Evolutionary conservation across 257 asterid species (phyloP).

Genomic region (Cruciata laevipes): DNA sequence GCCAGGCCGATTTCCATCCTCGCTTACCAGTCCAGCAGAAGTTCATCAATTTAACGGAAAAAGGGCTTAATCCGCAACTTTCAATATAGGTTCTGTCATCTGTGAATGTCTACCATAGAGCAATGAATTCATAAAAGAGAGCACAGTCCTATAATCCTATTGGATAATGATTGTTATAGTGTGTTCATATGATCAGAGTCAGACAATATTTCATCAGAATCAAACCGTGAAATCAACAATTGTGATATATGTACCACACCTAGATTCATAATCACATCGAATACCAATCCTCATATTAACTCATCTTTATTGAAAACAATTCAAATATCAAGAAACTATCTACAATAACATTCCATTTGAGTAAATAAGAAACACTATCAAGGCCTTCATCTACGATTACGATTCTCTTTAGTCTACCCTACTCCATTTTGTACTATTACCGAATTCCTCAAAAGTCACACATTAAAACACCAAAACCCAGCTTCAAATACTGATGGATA

Average conservation of each 20-base stretch:
- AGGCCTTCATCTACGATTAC: not conserved
- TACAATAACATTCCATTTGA: not conserved
- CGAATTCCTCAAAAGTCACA: not conserved
- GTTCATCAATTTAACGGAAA: conserved; percentile 3
- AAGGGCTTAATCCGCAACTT: conserved; percentile 1
- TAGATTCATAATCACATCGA: conserved; percentile 1
- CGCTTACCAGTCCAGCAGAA: conserved; percentile 8
- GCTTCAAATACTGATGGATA: not conserved
- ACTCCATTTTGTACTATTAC: not conserved
- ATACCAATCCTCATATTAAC: not conserved
- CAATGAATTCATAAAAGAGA: not conserved
- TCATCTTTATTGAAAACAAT: too few species aligned
- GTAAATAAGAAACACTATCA: not conserved
- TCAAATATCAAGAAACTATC: not conserved
- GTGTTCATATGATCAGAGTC: conserved; percentile 8
- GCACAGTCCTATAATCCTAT: not conserved
- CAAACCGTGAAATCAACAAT: not conserved
- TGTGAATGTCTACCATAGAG: not conserved
- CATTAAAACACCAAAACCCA: not conserved
- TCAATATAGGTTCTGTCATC: not conserved
- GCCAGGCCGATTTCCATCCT: conserved; percentile 1
- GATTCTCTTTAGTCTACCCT: not conserved
- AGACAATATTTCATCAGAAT: conserved; percentile 9
- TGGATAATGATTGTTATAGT: conserved; percentile 7
- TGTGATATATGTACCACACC: not conserved